Percentiles rank a stretch among this genome's conserved stretches.
phyloP scores from a whole-genome alignment of 768 basidiomycete species.

The Suillus clintonianus region DNA sequence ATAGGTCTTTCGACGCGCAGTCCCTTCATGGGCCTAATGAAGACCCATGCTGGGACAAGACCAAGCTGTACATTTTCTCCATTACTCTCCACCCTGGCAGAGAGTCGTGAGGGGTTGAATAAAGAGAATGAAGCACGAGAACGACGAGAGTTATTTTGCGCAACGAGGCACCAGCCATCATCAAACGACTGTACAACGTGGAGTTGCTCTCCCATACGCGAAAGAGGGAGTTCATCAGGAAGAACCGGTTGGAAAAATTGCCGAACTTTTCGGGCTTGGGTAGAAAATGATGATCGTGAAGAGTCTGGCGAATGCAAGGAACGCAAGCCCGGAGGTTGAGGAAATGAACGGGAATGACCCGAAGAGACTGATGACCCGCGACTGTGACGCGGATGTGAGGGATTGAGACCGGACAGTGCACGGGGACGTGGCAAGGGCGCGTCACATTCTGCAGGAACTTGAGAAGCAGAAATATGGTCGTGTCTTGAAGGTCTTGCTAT shows the following conservation, averaged over 20 bases:
- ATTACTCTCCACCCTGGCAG: slow-evolving; percentile 11
- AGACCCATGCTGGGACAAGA: slow-evolving; percentile 77
- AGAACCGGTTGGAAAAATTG: slow-evolving; percentile 70
- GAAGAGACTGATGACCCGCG: slow-evolving; percentile 35
- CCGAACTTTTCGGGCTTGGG: slow-evolving; percentile 53
- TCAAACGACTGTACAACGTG: slow-evolving; percentile 68
- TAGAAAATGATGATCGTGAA: slow-evolving; percentile 26
- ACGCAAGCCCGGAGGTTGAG: slow-evolving; percentile 4
- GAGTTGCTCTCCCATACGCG: slow-evolving; percentile 56
- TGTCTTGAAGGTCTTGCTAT: slow-evolving; percentile 46
- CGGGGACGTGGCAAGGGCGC: slow-evolving; percentile 16
- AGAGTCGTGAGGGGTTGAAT: slow-evolving; percentile 36
- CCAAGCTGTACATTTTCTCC: slow-evolving; percentile 61
- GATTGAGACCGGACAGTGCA: slow-evolving; percentile 21
- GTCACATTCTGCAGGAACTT: slow-evolving; percentile 18
- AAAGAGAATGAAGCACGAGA: slow-evolving; percentile 46
- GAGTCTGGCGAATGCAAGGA: slow-evolving; percentile 12
- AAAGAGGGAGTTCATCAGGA: slow-evolving; percentile 69
- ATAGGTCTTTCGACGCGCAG: slow-evolving; percentile 63
- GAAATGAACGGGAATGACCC: slow-evolving; percentile 42
- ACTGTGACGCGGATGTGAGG: slow-evolving; percentile 28
- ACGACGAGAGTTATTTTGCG: slow-evolving; percentile 46
- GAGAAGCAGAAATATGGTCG: slow-evolving; percentile 46
- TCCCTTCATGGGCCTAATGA: slow-evolving; percentile 63
- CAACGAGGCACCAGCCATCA: slow-evolving; percentile 81